These are phyloP conservation scores for Spathaspora hagerdaliae DNA, from an alignment of 805 yeast genomes.

Conservation along the genomic window DNA sequence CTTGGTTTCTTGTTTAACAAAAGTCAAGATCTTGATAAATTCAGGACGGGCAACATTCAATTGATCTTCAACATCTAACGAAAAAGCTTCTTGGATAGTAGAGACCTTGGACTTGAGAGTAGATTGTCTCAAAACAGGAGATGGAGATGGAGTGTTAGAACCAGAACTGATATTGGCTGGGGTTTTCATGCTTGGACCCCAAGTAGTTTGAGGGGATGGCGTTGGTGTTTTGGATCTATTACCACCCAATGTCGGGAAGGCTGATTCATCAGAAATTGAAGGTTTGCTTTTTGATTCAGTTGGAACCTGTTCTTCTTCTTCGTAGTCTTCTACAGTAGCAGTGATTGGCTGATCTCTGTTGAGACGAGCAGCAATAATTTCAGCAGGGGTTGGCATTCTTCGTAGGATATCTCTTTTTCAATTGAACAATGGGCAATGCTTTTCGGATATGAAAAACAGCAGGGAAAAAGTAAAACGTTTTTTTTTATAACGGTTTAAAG, in stretches of 20 bases:
- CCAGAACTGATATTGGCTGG: slow-evolving; percentile 14
- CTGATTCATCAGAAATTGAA: slow-evolving; percentile 48
- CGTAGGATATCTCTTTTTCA: not conserved
- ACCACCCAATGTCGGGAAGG: slow-evolving; percentile 67
- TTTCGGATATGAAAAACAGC: slow-evolving; percentile 2
- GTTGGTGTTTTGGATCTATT: slow-evolving; percentile 24
- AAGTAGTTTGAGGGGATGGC: slow-evolving; percentile 23
- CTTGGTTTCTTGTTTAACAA: slow-evolving; percentile 54
- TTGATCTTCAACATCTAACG: slow-evolving; percentile 68
- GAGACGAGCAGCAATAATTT: slow-evolving; percentile 44
- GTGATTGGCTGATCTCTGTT: slow-evolving; percentile 10
- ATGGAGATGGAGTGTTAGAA: slow-evolving; percentile 12
- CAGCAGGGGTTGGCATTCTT: slow-evolving; percentile 44
- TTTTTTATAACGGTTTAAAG: no score
- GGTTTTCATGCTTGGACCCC: slow-evolving; percentile 35
- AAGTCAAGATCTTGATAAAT: slow-evolving; percentile 60
- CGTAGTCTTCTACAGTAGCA: slow-evolving; percentile 2
- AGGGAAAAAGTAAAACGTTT: not conserved
- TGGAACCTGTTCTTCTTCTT: slow-evolving; percentile 6
- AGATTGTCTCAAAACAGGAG: slow-evolving; percentile 6
- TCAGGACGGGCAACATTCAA: slow-evolving; percentile 59
- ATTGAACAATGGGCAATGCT: slow-evolving; percentile 8
- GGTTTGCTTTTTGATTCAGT: slow-evolving; percentile 10
- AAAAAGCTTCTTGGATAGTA: slow-evolving; percentile 73
- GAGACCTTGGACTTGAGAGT: slow-evolving; percentile 42